phyloP scores from a whole-genome alignment of 331 rosid species.

The Ulmus americana region DNA sequence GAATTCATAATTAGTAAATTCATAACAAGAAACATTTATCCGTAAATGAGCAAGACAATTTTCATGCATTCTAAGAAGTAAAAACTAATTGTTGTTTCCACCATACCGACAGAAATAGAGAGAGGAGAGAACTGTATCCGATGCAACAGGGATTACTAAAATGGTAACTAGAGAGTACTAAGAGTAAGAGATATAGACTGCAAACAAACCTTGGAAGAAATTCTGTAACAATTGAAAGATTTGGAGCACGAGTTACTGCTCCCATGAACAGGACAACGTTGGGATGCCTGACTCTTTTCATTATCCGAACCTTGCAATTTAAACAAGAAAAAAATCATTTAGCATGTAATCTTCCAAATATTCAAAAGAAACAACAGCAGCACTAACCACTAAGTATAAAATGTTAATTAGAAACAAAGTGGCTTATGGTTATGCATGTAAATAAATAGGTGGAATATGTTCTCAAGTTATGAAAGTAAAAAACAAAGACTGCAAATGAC shows the following conservation, averaged over 20 bases:
- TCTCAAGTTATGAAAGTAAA: background rate
- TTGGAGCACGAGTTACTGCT: constrained; percentile 79
- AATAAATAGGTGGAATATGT: background rate
- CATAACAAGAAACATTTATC: background rate
- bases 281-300: constrained; percentile 93
- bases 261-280: constrained; percentile 98
- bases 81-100: background rate
- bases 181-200: constrained; percentile 15
- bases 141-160: background rate
- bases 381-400: background rate
- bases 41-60: background rate
- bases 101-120: background rate
- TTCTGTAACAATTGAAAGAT: constrained; percentile 86
- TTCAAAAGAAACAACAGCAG: background rate
- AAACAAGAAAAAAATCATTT: constrained; percentile 21
- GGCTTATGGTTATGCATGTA: background rate
- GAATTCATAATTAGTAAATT: background rate
- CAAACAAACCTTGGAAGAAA: constrained; percentile 82
- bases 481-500: too few relatives aligned
- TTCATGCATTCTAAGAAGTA: background rate
- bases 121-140: too few relatives aligned
- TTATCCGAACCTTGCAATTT: constrained; percentile 63
- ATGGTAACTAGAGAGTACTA: constrained; percentile 10
- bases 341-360: constrained; percentile 6
- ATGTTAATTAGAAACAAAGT: background rate